Evolutionary conservation across 2,329 filamentous ascomycete genomes (phyloP).

Genomic region (Trichoderma sp.): DNA sequence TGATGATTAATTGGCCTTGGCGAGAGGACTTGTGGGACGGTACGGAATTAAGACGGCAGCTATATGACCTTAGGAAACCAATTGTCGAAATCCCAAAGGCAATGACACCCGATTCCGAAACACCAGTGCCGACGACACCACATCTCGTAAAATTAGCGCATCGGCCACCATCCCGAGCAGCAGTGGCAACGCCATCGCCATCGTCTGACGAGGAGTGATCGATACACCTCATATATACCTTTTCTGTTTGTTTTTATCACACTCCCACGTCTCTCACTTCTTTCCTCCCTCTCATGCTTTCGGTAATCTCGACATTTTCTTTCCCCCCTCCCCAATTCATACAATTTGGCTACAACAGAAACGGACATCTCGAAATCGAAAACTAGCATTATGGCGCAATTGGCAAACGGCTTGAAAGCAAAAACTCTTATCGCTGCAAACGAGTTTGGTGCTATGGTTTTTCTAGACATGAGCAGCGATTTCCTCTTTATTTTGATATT

Average conservation of each 20-base stretch:
- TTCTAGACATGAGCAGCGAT: slow-evolving; percentile 4
- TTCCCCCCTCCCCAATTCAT: not conserved
- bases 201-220: slow-evolving; percentile 11
- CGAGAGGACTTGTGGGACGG: slow-evolving; percentile 33
- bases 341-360: not conserved
- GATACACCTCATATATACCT: not conserved
- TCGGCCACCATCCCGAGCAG: slow-evolving; percentile 10
- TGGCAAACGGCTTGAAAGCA: not conserved
- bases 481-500: not conserved
- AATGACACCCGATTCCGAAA: slow-evolving; percentile 15
- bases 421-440: not conserved
- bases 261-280: not conserved
- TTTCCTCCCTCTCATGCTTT: not conserved
- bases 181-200: not conserved
- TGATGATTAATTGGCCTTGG: slow-evolving; percentile 31
- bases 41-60: slow-evolving; percentile 28
- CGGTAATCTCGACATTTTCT: not conserved
- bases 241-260: not conserved
- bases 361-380: not conserved
- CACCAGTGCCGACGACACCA: slow-evolving; percentile 19
- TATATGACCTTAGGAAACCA: slow-evolving; percentile 24
- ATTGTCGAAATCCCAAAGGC: slow-evolving; percentile 13
- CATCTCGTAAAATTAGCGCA: slow-evolving; percentile 20
- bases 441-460: not conserved
- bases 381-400: not conserved